Evolutionary conservation across 73 alveolate genomes (phyloP), one percentile per base, ranked within the genome.

Genomic region (Stentor roeselii): DNA sequence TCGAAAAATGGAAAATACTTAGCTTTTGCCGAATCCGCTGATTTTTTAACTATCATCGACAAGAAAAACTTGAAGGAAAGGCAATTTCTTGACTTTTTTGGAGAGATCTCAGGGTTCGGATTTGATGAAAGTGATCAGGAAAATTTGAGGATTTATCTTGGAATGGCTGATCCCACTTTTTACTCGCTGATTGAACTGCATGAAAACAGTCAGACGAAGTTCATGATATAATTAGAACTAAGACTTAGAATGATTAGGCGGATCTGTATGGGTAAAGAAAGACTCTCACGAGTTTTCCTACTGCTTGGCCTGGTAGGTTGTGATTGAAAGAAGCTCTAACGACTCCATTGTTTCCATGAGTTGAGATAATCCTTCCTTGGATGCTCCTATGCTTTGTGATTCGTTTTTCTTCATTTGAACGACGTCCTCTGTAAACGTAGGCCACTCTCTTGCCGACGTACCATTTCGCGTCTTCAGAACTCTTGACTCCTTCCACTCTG

Each of bases 401-500:
- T n/a, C n/a, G n/a, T n/a, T n/a, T n/a, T n/a, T n/a, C n/a, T n/a
- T n/a, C n/a, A n/a, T n/a, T n/a, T n/a, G n/a, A n/a, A n/a, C n/a
- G n/a, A n/a, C n/a, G n/a, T n/a, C n/a, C n/a, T 83, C 38, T 83
- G 75, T 83, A 83, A 35, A 83, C 39, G 59, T 34, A 83, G 2
- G 75, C 88, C 0, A 36, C 42, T 60, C 88, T 83, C 38, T 83
- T 83, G 31, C 88, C 83, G 30, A 83, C 41, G 75, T 83, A 83
- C 74, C 75, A 83, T 27, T 83, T 83, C 3, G 88, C 83, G 74
- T 83, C 88, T 83, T 83, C 75, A 75, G 58, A 75, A 36, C 78
- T 75, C 75, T 83, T n/a, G 60, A 89, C 75, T 38, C 97, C 97
- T 83, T 92, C 88, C 60, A 90, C 75, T 36, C 84, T 83, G 75